These are phyloP conservation scores for Syncephalis plumigaleata DNA, from an alignment of 371 early-diverging fungal genomes.

Conservation along the genomic window DNA sequence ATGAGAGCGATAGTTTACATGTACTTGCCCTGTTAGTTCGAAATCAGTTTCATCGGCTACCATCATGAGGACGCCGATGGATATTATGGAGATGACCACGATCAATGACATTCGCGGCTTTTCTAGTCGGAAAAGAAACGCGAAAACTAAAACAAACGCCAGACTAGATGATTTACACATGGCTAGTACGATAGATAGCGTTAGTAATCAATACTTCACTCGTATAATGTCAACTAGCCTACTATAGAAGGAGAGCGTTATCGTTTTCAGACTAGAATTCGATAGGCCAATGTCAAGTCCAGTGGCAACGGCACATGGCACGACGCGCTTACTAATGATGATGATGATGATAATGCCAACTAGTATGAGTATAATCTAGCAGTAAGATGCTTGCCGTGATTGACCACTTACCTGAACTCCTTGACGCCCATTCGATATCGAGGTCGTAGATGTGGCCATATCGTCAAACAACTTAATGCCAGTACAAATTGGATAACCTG, in stretches of 20 bases:
- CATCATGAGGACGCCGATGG: slow-evolving; percentile 67
- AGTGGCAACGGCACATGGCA: slow-evolving; percentile 79
- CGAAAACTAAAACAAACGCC: slow-evolving; percentile 80
- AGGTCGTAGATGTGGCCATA: not conserved
- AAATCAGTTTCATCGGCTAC: slow-evolving; percentile 65
- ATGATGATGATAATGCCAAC: not conserved
- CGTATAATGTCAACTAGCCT: not conserved
- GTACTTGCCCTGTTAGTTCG: slow-evolving; percentile 38
- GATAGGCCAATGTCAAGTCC: slow-evolving; percentile 84
- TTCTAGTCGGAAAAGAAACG: slow-evolving; percentile 77
- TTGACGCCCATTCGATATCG: not conserved
- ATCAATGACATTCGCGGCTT: slow-evolving; percentile 38
- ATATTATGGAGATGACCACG: slow-evolving; percentile 56
- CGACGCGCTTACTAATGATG: slow-evolving; percentile 10
- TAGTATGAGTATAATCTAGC: slow-evolving; percentile 4
- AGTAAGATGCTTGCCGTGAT: not conserved
- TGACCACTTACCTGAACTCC: not conserved
- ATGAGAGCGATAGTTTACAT: too few species aligned
- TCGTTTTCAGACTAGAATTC: slow-evolving; percentile 61
- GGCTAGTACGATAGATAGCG: not conserved
- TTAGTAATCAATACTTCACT: not conserved
- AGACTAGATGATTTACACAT: slow-evolving; percentile 60
- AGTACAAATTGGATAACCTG: slow-evolving; percentile 37
- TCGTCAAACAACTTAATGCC: slow-evolving; percentile 10
- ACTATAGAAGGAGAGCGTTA: slow-evolving; percentile 82